Percentiles rank a stretch among this genome's conserved stretches.
These are phyloP conservation scores for Trametopsis cervina DNA, from an alignment of 768 basidiomycete genomes.

Conservation along the genomic window DNA sequence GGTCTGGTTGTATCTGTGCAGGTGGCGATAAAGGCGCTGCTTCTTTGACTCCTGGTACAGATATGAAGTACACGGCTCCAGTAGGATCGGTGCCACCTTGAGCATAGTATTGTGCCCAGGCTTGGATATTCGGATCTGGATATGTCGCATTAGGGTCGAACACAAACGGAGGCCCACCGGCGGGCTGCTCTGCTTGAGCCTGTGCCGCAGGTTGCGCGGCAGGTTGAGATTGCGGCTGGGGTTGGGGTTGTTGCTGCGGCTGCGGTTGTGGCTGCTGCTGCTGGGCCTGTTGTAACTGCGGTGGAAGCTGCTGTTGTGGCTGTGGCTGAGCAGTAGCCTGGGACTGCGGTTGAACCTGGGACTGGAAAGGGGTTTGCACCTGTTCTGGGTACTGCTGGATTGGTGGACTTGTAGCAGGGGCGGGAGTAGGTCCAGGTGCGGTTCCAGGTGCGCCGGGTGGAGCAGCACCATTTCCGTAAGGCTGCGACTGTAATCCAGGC, in stretches of 20 bases:
- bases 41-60: conserved; percentile 68
- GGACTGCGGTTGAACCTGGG: conserved; percentile 28
- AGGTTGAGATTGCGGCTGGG: conserved; percentile 21
- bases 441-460: neutral
- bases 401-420: conserved; percentile 13
- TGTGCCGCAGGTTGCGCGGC: conserved; percentile 28
- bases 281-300: neutral
- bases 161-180: conserved; percentile 38
- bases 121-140: conserved; percentile 74
- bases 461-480: neutral
- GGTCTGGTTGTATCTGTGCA: neutral
- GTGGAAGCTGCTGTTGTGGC: conserved; percentile 27
- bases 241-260: conserved; percentile 21
- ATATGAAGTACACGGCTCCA: conserved; percentile 76
- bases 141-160: conserved; percentile 67
- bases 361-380: conserved; percentile 14
- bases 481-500: conserved; percentile 1
- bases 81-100: conserved; percentile 69
- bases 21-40: conserved; percentile 13
- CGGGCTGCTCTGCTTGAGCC: conserved; percentile 27
- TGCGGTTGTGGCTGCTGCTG: conserved; percentile 22
- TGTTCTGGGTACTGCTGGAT: conserved; percentile 13
- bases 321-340: conserved; percentile 23
- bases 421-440: neutral
- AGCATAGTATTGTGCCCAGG: conserved; percentile 83